phyloP scores from a whole-genome alignment of 306 rosid species.

The Sindora glabra region DNA sequence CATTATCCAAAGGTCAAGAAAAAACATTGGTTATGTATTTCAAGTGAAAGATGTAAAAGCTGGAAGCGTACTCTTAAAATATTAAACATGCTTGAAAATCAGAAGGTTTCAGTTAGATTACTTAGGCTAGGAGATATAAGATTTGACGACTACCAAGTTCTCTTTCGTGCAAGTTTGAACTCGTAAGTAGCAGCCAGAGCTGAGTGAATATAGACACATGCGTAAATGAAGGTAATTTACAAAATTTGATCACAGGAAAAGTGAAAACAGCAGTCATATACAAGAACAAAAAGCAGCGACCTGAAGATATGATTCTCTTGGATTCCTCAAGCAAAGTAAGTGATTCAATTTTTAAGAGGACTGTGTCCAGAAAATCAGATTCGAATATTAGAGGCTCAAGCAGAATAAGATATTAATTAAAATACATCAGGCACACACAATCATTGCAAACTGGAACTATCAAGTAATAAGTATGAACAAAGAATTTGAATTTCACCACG shows the following conservation, averaged over 20 bases:
- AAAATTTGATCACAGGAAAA: neutral
- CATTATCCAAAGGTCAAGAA: no score
- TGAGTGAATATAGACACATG: no score
- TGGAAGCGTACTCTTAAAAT: no score
- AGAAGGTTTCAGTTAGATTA: no score
- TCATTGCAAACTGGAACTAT: neutral
- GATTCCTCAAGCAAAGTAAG: neutral
- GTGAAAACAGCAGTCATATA: neutral
- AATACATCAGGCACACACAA: neutral
- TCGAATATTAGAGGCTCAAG: neutral
- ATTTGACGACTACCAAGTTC: no score
- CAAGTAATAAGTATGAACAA: neutral
- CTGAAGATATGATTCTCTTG: neutral
- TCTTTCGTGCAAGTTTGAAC: no score
- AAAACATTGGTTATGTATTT: no score
- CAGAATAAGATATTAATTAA: neutral
- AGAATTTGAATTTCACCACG: neutral
- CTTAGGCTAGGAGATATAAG: no score
- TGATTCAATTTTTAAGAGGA: neutral
- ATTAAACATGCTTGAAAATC: no score
- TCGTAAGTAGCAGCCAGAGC: no score
- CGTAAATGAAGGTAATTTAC: no score
- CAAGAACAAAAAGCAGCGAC: neutral
- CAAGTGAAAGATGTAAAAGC: no score
- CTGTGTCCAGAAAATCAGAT: neutral